Conservation (phyloP, 495 filamentous ascomycete species). For the Neurospora africana region DNA sequence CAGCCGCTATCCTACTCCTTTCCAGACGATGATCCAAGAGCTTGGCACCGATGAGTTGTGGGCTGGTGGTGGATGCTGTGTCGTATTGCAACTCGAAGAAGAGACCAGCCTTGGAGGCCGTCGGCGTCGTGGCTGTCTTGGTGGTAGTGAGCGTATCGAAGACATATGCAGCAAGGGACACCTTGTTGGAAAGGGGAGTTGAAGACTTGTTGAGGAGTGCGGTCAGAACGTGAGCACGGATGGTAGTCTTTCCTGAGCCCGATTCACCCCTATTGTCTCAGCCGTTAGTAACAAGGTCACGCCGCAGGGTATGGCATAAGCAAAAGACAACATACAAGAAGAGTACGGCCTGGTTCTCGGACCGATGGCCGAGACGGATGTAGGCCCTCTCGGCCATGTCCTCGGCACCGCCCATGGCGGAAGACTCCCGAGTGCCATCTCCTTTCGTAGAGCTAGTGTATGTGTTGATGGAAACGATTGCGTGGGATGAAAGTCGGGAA, state of each 20-base stretch:
- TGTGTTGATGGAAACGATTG: constrained; percentile 82
- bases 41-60: constrained; percentile 85
- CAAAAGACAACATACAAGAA: constrained; percentile 60
- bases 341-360: constrained; percentile 83
- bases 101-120: constrained; percentile 87
- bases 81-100: constrained; percentile 96
- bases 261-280: constrained; percentile 65
- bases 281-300: constrained; percentile 14
- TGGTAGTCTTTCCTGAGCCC: constrained; percentile 87
- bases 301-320: not conserved
- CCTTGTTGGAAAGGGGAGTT: constrained; percentile 82
- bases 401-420: constrained; percentile 77
- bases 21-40: constrained; percentile 88
- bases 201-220: constrained; percentile 77
- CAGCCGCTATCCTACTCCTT: constrained; percentile 75
- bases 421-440: constrained; percentile 80
- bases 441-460: constrained; percentile 80
- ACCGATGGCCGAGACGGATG: constrained; percentile 74
- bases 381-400: constrained; percentile 78
- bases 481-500: constrained; percentile 79
- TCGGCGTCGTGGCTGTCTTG: constrained; percentile 92
- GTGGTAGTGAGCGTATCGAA: constrained; percentile 95
- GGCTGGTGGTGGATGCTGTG: constrained; percentile 66
- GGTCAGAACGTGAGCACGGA: constrained; percentile 78
- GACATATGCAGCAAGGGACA: constrained; percentile 85